Evolutionary conservation across 352 stramenopile genomes (phyloP).

Genomic region (Pythium vanterpoolii): DNA sequence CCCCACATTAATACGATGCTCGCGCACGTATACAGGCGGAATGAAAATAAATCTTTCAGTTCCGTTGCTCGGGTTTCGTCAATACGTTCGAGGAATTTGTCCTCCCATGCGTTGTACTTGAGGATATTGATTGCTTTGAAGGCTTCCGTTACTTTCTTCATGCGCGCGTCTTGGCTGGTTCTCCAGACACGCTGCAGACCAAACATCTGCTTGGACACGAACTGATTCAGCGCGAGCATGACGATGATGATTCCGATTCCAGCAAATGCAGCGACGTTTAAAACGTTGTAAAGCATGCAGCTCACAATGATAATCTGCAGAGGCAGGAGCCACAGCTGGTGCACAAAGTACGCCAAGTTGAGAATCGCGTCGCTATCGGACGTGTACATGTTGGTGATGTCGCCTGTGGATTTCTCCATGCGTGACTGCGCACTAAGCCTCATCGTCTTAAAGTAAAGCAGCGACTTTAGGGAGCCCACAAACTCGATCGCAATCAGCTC

Average conservation of each 20-base stretch:
- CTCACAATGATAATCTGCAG: constrained; percentile 42
- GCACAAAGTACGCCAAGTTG: constrained; percentile 32
- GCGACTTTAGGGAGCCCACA: constrained; percentile 36
- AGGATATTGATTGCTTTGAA: constrained; percentile 84
- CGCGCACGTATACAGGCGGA: not conserved
- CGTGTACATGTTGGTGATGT: constrained; percentile 60
- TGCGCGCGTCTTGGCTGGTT: constrained; percentile 28
- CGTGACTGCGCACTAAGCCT: constrained; percentile 35
- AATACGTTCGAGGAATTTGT: constrained; percentile 72
- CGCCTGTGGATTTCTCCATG: constrained; percentile 40
- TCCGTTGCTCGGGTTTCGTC: constrained; percentile 23
- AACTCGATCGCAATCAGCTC: constrained; percentile 63
- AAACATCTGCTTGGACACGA: constrained; percentile 31
- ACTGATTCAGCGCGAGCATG: constrained; percentile 36
- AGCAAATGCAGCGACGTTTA: constrained; percentile 37
- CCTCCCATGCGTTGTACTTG: constrained; percentile 92
- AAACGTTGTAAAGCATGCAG: constrained; percentile 33
- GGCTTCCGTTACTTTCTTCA: constrained; percentile 44
- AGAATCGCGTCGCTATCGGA: constrained; percentile 41
- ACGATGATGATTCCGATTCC: constrained; percentile 39
- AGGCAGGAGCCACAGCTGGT: constrained; percentile 65
- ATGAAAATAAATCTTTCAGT: not conserved
- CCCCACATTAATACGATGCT: constrained; percentile 12
- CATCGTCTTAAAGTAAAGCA: constrained; percentile 51
- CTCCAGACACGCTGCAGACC: not conserved